Conservation (phyloP, 768 basidiomycete genomes). For the Coprinopsis sp. region DNA sequence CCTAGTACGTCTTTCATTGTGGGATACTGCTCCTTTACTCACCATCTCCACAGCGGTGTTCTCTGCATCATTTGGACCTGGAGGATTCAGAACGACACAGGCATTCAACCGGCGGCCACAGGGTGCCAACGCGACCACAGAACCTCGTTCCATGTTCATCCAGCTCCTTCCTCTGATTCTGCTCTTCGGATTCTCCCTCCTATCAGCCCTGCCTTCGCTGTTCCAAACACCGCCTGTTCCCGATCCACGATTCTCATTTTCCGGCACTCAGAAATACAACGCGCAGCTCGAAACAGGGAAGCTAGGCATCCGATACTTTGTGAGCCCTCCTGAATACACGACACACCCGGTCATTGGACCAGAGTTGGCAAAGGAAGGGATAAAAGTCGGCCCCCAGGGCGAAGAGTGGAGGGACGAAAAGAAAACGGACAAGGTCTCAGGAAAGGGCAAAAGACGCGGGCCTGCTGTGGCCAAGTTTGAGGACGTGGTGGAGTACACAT, state of each 20-base stretch:
- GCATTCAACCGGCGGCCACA: conserved; percentile 18
- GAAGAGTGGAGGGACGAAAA: conserved; percentile 16
- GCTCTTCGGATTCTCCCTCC: conserved; percentile 77
- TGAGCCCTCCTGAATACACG: conserved; percentile 72
- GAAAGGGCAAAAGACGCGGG: conserved; percentile 37
- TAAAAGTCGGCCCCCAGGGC: conserved; percentile 30
- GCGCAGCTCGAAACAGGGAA: conserved; percentile 66
- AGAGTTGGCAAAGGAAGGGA: conserved; percentile 54
- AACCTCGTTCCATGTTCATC: conserved; percentile 54
- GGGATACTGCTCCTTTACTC: conserved; percentile 11
- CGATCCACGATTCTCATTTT: conserved; percentile 78
- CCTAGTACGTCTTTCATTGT: conserved; percentile 34
- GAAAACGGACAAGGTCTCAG: conserved; percentile 15
- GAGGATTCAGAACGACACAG: conserved; percentile 64
- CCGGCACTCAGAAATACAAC: conserved; percentile 54
- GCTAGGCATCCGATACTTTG: conserved; percentile 77
- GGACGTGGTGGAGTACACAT: conserved; percentile 66
- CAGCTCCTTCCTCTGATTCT: conserved; percentile 84
- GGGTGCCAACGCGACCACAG: conserved; percentile 14
- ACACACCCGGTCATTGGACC: conserved; percentile 73
- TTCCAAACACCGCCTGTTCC: conserved; percentile 64
- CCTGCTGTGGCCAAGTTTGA: conserved; percentile 64
- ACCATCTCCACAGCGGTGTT: conserved; percentile 62
- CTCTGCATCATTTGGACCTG: conserved; percentile 71
- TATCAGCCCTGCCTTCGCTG: conserved; percentile 75